These are phyloP conservation scores for Talaromyces borbonicus DNA, from an alignment of 495 filamentous ascomycete genomes.

Conservation along the genomic window DNA sequence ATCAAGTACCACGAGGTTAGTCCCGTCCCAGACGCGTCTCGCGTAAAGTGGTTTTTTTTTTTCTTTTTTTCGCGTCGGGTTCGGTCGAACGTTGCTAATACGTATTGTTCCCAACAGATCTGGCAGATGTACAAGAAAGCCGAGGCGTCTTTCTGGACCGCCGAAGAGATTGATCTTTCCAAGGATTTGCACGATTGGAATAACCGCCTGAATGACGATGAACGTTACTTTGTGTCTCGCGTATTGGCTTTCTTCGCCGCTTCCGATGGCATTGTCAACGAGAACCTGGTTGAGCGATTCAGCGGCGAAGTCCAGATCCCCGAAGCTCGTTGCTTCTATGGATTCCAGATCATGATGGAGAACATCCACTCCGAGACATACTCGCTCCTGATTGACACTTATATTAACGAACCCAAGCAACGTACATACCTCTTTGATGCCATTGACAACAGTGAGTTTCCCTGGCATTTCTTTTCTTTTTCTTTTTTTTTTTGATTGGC, in stretches of 20 bases:
- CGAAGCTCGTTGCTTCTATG: slow-evolving; percentile 98
- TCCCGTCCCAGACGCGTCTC: slow-evolving; percentile 46
- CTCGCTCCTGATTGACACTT: slow-evolving; percentile 97
- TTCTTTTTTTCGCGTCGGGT: slow-evolving; percentile 9
- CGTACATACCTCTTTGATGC: slow-evolving; percentile 94
- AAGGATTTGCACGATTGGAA: slow-evolving; percentile 99
- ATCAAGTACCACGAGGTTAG: slow-evolving; percentile 99
- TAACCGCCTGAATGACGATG: slow-evolving; percentile 91
- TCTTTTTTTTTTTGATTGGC: too few species aligned
- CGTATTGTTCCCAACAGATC: slow-evolving; percentile 47
- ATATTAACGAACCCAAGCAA: slow-evolving; percentile 98
- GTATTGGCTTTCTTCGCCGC: slow-evolving; percentile 99
- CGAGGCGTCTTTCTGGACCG: slow-evolving; percentile 99
- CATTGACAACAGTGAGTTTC: slow-evolving; percentile 79
- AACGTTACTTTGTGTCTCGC: slow-evolving; percentile 96
- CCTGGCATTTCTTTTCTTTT: background rate
- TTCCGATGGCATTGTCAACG: slow-evolving; percentile 99
- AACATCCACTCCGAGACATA: slow-evolving; percentile 99
- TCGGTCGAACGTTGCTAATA: slow-evolving; percentile 18
- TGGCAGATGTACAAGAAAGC: slow-evolving; percentile 99
- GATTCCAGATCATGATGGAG: slow-evolving; percentile 99
- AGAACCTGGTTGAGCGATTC: slow-evolving; percentile 98
- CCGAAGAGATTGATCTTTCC: slow-evolving; percentile 97
- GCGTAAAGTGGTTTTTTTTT: slow-evolving; percentile 61
- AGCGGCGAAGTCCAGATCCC: slow-evolving; percentile 94